Conservation (phyloP, 2,329 filamentous ascomycete species). For the Colletotrichum musae region DNA sequence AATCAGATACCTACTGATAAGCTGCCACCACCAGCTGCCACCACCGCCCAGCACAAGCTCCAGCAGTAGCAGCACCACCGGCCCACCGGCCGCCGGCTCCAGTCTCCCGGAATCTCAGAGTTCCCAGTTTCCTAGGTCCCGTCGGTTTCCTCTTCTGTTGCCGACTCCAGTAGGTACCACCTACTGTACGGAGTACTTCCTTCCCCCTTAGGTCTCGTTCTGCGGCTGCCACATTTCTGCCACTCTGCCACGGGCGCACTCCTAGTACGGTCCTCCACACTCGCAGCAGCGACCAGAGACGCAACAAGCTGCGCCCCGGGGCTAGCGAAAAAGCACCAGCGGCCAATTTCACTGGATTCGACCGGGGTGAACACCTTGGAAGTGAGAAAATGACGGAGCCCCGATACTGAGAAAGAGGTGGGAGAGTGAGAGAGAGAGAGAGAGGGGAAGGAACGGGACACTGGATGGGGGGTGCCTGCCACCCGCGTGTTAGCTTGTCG, state of each 20-base stretch:
- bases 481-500: conserved; percentile 2
- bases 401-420: too few relatives aligned
- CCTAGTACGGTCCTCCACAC: neutral
- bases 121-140: too few relatives aligned
- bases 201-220: neutral
- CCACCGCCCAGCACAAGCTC: neutral
- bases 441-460: conserved; percentile 7
- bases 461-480: conserved; percentile 11
- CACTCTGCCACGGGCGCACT: neutral
- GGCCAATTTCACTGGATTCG: conserved; percentile 25
- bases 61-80: too few relatives aligned
- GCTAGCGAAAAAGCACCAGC: conserved; percentile 30
- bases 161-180: too few relatives aligned
- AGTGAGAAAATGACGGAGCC: too few relatives aligned
- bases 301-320: conserved; percentile 27
- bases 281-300: neutral
- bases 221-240: neutral
- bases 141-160: too few relatives aligned
- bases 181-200: neutral
- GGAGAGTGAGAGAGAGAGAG: neutral
- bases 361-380: conserved; percentile 14
- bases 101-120: too few relatives aligned
- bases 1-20: conserved; percentile 10
- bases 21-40: conserved; percentile 9
- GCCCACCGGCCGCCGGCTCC: too few relatives aligned